Evolutionary conservation across 352 stramenopile species (phyloP), one percentile per base, ranked within the genome.

Genomic region (Phytophthora pseudosyringae): DNA sequence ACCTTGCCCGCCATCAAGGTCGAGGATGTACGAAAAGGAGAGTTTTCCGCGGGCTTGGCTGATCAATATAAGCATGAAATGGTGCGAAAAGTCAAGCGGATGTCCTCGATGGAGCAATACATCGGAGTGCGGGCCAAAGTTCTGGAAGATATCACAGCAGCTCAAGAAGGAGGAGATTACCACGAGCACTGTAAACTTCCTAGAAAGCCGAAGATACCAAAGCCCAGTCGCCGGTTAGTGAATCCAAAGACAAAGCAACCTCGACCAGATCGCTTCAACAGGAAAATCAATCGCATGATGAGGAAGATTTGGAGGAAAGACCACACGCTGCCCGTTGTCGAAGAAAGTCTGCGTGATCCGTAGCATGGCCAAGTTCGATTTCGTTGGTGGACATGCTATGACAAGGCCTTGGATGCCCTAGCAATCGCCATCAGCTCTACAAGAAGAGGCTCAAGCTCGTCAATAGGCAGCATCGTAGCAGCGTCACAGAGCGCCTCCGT

Each of bases 211-310:
- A 85, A 81, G 64, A 90, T 93, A 51, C 84, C 84, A 16, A 91
- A 90, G 48, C 72, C 74, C 1, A 64, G 64, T 35, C 78, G 77
- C 15, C 54, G 69, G 8, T 47, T 76, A 18, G 12, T 82, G 39
- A 80, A 60, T 18, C 67, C 67, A 12, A 88, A 85, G 44, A 77
- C 57, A 3, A 81, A 67, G n/a, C 74, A 88, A 32, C 74, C 73
- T 31, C 78, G 74, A 15, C 82, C 82, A 0, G 84, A 89, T 26
- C 78, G 83, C 31, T 89, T 95, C 56, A 91, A 89, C 33, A 77
- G 85, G n/a, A 84, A 86, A 59, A 91, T 93, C 52, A 93, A 94
- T 54, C 83, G 85, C 26, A 78, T 90, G 73, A 78, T 95, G 45
- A 80, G 73, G 57, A 87, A 85, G 13, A 79, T 94, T 28, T 86